These are phyloP conservation scores for Pharnaceum exiguum DNA, from an alignment of 148 eudicot species.

Conservation along the genomic window DNA sequence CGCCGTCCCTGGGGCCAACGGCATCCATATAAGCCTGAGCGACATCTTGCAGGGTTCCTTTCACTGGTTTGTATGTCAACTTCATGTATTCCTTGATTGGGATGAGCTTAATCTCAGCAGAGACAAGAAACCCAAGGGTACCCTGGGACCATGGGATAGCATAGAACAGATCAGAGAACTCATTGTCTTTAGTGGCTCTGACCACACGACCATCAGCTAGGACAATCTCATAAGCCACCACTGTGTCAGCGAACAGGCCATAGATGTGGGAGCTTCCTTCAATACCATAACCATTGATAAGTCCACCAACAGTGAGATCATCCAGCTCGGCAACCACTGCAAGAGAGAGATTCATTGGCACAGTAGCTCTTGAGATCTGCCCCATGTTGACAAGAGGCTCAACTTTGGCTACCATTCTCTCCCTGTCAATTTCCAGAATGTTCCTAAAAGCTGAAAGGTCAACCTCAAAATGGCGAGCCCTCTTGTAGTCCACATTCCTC, in stretches of 20 bases:
- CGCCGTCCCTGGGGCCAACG: conserved; percentile 73
- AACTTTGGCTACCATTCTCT: conserved; percentile 67
- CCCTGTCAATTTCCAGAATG: conserved; percentile 59
- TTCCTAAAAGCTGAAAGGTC: conserved; percentile 82
- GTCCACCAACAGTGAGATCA: conserved; percentile 88
- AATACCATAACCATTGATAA: conserved; percentile 89
- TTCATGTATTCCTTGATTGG: conserved; percentile 80
- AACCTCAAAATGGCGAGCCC: conserved; percentile 88
- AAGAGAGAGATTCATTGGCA: conserved; percentile 83
- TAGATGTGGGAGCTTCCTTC: conserved; percentile 91
- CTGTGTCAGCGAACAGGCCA: conserved; percentile 89
- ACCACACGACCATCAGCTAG: conserved; percentile 75
- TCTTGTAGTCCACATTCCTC: conserved; percentile 90
- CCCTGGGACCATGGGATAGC: conserved; percentile 98
- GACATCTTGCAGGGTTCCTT: conserved; percentile 60
- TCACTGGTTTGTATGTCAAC: conserved; percentile 72
- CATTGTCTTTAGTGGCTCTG: conserved; percentile 85
- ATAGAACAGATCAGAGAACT: conserved; percentile 76
- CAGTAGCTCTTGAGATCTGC: conserved; percentile 72
- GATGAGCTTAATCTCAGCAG: conserved; percentile 90
- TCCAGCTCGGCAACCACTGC: conserved; percentile 94
- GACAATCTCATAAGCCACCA: conserved; percentile 84
- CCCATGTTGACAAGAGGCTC: conserved; percentile 96
- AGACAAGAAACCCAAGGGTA: conserved; percentile 76
- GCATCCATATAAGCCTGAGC: conserved; percentile 85